Base-by-base conservation (phyloP, 148 eudicot genomes). In the Amaranthus hypochondriacus region DNA sequence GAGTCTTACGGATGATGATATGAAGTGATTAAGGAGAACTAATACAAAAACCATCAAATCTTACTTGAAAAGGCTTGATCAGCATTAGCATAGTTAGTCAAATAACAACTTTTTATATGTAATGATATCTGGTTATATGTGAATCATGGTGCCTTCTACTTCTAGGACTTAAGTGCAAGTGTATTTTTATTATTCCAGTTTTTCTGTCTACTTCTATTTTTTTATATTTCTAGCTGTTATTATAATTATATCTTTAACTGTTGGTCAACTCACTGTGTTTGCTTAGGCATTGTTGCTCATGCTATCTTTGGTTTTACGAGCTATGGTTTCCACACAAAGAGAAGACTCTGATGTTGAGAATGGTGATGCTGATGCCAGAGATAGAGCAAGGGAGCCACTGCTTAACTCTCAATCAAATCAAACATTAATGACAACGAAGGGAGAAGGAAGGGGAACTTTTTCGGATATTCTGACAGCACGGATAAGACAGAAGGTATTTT, bases 401-500 rank as follows among this genome's bases (percentile, higher is more conserved):
- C 84, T 88, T 56, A 79, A 73, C 47, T 77, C 90, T 68, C 90
- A 80, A 7, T 39, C 75, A 69, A 82, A 76, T 76, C 90, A 82
- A 84, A 53, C 94, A 78, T 79, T 88, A 9, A 74, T 81, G 39
- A 77, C 81, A 68, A 12, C 61, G 2, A 89, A 81, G 65, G 79
- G 75, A 52, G 89, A 85, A 71, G 68, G 55, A 70, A 81, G 75
- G 81, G 80, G 64, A 75, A 80, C 73, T 56, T 77, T 76, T 56
- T 74, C 86, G 56, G 92, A 92, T 55, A 81, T 87, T 55, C 88
- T 89, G 90, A 86, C 85, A 39, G 74, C 86, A 64, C 80, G 88
- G 76, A 88, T 92, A 73, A 83, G 94, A 76, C 84, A 92, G 71
- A 92, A 92, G 97, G 97, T 90, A 83, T 12, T 10, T 51, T 43